Evolutionary conservation across 768 basidiomycete species (phyloP).

Genomic region (Pulveroboletus frians): DNA sequence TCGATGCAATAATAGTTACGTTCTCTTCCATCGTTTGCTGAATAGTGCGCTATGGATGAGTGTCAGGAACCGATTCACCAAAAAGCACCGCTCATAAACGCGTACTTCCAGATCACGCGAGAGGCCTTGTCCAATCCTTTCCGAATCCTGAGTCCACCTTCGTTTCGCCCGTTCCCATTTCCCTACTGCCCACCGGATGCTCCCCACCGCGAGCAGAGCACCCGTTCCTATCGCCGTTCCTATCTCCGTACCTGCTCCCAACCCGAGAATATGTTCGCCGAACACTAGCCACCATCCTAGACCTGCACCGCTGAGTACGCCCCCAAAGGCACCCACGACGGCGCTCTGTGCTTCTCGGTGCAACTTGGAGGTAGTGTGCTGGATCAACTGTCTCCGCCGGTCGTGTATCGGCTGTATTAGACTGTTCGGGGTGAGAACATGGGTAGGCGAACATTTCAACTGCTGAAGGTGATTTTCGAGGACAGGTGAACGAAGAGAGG

Average conservation of each 20-base stretch:
- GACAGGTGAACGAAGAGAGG: slow-evolving; percentile 44
- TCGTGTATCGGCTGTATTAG: slow-evolving; percentile 48
- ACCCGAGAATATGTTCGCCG: slow-evolving; percentile 36
- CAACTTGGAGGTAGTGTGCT: slow-evolving; percentile 51
- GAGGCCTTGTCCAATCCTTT: slow-evolving; percentile 55
- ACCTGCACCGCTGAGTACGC: slow-evolving; percentile 44
- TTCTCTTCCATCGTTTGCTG: slow-evolving; percentile 45
- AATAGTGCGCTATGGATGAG: slow-evolving; percentile 39
- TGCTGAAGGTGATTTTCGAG: slow-evolving; percentile 58
- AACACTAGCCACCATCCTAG: slow-evolving; percentile 51
- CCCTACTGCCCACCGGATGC: slow-evolving; percentile 59
- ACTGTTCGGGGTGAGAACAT: slow-evolving; percentile 38
- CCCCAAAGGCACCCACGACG: slow-evolving; percentile 46
- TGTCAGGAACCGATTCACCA: slow-evolving; percentile 2
- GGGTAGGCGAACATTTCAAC: slow-evolving; percentile 41
- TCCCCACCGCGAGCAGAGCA: slow-evolving; percentile 42
- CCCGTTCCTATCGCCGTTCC: slow-evolving; percentile 59
- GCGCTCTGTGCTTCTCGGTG: slow-evolving; percentile 61
- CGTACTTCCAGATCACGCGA: slow-evolving; percentile 60
- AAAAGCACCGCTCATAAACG: background rate
- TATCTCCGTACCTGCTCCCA: slow-evolving; percentile 40
- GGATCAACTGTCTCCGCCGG: slow-evolving; percentile 50
- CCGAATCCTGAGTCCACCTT: slow-evolving; percentile 66
- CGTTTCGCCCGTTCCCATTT: slow-evolving; percentile 65
- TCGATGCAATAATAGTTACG: slow-evolving; percentile 47